A percentile compares a stretch with the other conserved stretches of the same genome.
Evolutionary conservation across 202 grass and related monocot species (phyloP).

Genomic region (Setaria italica): DNA sequence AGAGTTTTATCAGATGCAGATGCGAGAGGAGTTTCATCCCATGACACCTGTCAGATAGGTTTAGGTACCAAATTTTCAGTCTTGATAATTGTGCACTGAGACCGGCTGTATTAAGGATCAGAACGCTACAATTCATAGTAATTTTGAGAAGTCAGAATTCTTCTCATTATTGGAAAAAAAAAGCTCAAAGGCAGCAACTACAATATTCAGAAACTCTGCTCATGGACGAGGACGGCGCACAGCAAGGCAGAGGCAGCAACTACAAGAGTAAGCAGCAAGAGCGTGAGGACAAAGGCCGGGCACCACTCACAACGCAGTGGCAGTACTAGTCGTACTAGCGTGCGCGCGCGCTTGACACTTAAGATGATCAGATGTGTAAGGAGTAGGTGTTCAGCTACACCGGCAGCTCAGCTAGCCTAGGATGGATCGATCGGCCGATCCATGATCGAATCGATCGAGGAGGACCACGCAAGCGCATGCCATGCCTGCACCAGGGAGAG

Average conservation of each 20-base stretch:
- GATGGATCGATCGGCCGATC: background rate
- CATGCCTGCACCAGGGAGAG: background rate
- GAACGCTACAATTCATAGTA: no score
- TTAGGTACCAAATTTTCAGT: no score
- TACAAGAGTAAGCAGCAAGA: background rate
- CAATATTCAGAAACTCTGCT: no score
- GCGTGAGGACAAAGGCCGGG: conserved; percentile 41
- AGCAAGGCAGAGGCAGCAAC: background rate
- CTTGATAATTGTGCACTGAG: no score
- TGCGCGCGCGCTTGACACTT: conserved; percentile 47
- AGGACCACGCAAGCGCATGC: background rate
- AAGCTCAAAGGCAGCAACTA: no score
- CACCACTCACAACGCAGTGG: conserved; percentile 41
- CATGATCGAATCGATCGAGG: conserved; percentile 28
- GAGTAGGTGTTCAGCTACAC: conserved; percentile 47
- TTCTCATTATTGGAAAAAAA: no score
- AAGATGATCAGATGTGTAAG: conserved; percentile 56
- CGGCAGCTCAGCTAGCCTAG: conserved; percentile 25
- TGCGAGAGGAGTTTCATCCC: no score
- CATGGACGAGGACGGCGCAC: no score
- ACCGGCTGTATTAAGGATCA: no score
- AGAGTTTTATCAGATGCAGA: no score
- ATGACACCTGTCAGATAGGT: no score
- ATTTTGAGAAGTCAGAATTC: no score
- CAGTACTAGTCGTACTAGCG: conserved; percentile 43